Conservation (phyloP, 148 eudicot genomes). For the Chenopodium suecicum region DNA sequence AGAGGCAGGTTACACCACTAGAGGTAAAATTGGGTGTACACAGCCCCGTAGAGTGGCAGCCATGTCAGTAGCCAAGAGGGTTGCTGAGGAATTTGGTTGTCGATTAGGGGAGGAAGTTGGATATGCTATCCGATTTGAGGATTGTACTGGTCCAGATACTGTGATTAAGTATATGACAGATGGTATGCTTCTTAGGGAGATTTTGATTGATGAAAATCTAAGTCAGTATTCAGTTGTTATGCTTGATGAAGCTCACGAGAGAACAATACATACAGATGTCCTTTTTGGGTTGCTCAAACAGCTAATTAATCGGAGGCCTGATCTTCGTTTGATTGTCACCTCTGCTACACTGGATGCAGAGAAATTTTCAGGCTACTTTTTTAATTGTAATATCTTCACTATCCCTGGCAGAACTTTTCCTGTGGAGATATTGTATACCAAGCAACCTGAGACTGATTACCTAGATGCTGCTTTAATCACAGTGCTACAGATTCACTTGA, state of each 20-base stretch:
- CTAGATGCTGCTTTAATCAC: slow-evolving; percentile 80
- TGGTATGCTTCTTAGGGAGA: slow-evolving; percentile 93
- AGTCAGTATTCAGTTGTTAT: slow-evolving; percentile 82
- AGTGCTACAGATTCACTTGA: slow-evolving; percentile 83
- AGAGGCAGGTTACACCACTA: slow-evolving; percentile 91
- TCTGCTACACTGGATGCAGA: slow-evolving; percentile 95
- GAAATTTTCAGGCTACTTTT: slow-evolving; percentile 86
- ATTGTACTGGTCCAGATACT: slow-evolving; percentile 91
- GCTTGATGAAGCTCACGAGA: slow-evolving; percentile 99
- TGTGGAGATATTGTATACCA: slow-evolving; percentile 77
- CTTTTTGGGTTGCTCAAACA: slow-evolving; percentile 78
- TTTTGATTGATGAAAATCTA: slow-evolving; percentile 70
- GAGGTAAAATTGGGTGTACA: slow-evolving; percentile 91
- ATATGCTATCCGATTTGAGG: slow-evolving; percentile 92
- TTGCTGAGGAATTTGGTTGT: slow-evolving; percentile 95
- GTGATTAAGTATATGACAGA: slow-evolving; percentile 97
- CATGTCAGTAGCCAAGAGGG: slow-evolving; percentile 95
- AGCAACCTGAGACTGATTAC: slow-evolving; percentile 85
- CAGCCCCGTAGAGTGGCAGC: slow-evolving; percentile 99
- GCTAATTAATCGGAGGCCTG: slow-evolving; percentile 73
- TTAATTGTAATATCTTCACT: slow-evolving; percentile 74
- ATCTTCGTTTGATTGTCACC: slow-evolving; percentile 82
- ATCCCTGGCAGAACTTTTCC: slow-evolving; percentile 92
- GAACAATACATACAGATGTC: slow-evolving; percentile 91
- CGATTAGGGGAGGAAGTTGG: slow-evolving; percentile 99